Evolutionary conservation across 2,329 filamentous ascomycete species (phyloP).

Genomic region (Fusarium kyushuense): DNA sequence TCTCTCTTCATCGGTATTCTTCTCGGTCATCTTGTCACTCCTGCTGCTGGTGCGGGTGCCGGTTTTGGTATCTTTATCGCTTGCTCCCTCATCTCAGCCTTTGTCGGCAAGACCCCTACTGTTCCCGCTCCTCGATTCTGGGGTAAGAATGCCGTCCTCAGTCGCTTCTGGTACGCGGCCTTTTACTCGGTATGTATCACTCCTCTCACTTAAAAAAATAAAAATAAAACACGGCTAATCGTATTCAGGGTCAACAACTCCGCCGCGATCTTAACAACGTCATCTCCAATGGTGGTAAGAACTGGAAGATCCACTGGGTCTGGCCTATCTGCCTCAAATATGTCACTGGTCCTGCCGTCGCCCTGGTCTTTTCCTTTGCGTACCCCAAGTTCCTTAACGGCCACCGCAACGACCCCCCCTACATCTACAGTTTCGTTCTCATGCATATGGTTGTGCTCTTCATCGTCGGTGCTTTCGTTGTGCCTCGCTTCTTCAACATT

Average conservation of each 20-base stretch:
- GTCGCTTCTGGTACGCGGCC: conserved; percentile 62
- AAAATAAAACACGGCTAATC: no score
- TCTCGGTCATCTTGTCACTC: conserved; percentile 58
- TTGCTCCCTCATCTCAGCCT: conserved; percentile 51
- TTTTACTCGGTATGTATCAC: conserved; percentile 63
- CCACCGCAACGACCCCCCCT: conserved; percentile 29
- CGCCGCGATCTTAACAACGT: conserved; percentile 63
- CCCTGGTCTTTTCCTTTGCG: conserved; percentile 61
- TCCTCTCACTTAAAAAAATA: rapidly evolving
- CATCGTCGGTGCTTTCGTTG: conserved; percentile 34
- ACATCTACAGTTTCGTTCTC: conserved; percentile 39
- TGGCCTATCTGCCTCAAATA: conserved; percentile 61
- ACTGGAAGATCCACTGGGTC: conserved; percentile 64
- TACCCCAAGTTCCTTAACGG: conserved; percentile 51
- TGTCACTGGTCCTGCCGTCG: conserved; percentile 58
- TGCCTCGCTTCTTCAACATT: conserved; percentile 31
- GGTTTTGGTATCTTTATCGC: conserved; percentile 63
- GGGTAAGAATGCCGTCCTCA: conserved; percentile 52
- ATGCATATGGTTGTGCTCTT: conserved; percentile 39
- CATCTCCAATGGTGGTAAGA: conserved; percentile 58
- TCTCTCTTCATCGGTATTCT: conserved; percentile 61
- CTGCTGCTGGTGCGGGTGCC: conserved; percentile 58
- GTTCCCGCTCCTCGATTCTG: conserved; percentile 57
- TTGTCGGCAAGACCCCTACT: conserved; percentile 56
- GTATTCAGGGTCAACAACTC: conserved; percentile 63